These are phyloP conservation scores for Pseudoscleropodium purum DNA, from an alignment of 225 moss, liverwort and hornwort species.

Conservation along the genomic window DNA sequence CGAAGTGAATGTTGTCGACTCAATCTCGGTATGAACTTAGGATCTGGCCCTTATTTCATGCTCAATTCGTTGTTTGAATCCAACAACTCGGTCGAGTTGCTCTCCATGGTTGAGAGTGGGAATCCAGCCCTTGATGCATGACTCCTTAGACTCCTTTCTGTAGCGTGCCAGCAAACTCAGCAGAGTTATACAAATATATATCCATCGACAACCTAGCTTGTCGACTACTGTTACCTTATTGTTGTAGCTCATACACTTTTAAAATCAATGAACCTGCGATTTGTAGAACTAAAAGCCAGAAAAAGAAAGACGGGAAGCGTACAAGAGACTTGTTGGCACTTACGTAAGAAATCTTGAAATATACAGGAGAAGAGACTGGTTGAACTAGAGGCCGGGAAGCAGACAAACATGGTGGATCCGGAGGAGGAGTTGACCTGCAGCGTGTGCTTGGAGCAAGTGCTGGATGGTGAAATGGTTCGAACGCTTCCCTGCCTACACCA, in stretches of 20 bases:
- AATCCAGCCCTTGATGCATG: not conserved
- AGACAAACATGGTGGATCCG: not conserved
- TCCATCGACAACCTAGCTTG: not conserved
- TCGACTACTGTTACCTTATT: not conserved
- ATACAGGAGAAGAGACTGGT: not conserved
- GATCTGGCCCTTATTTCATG: not conserved
- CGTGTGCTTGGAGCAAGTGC: slow-evolving; percentile 63
- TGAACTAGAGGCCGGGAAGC: slow-evolving; percentile 7
- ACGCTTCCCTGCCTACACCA: slow-evolving; percentile 60
- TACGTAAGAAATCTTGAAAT: not conserved
- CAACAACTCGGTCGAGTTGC: not conserved
- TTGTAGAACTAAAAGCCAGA: not conserved
- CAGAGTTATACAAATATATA: not conserved
- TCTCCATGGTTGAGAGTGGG: not conserved
- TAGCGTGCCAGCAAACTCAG: not conserved
- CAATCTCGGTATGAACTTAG: slow-evolving; percentile 11
- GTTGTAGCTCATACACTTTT: not conserved
- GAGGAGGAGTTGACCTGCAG: slow-evolving; percentile 63
- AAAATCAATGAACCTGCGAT: not conserved
- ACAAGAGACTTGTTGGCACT: not conserved
- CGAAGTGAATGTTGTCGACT: slow-evolving; percentile 4
- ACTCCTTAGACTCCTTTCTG: not conserved
- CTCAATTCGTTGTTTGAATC: not conserved
- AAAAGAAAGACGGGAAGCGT: not conserved
- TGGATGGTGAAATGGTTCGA: slow-evolving; percentile 55